phyloP scores from a whole-genome alignment of 805 yeast species.

The Candida lessepsii region DNA sequence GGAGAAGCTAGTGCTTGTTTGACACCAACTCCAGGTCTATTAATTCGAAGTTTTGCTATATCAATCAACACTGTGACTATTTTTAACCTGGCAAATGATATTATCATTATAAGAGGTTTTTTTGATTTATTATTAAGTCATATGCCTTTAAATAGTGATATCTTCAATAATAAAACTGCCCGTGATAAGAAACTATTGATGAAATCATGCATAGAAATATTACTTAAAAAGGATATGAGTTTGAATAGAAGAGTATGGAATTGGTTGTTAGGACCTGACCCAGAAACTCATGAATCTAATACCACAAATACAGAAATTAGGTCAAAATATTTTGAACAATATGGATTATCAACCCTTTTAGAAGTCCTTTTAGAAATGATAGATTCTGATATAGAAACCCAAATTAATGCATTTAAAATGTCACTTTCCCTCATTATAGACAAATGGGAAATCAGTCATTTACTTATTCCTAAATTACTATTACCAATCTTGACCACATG shows the following conservation, averaged over 20 bases:
- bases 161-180: conserved; percentile 45
- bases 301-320: conserved; percentile 22
- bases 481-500: conserved; percentile 60
- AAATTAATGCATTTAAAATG: conserved; percentile 58
- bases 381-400: conserved; percentile 28
- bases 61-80: conserved; percentile 50
- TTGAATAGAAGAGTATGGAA: conserved; percentile 90
- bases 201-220: conserved; percentile 62
- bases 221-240: conserved; percentile 87
- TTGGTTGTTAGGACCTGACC: conserved; percentile 85
- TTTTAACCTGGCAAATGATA: conserved; percentile 47
- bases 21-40: conserved; percentile 74
- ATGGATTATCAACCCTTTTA: conserved; percentile 52
- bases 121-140: conserved; percentile 74
- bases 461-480: conserved; percentile 67
- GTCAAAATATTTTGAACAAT: conserved; percentile 56
- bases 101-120: conserved; percentile 79
- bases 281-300: conserved; percentile 11
- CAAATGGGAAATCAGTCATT: conserved; percentile 89
- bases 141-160: conserved; percentile 61
- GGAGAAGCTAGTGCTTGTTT: conserved; percentile 61
- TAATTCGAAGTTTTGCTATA: conserved; percentile 69
- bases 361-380: conserved; percentile 55
- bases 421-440: conserved; percentile 73
- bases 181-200: conserved; percentile 60